Evolutionary conservation across 495 filamentous ascomycete species (phyloP).

Genomic region (Barbatosphaeria neglecta): DNA sequence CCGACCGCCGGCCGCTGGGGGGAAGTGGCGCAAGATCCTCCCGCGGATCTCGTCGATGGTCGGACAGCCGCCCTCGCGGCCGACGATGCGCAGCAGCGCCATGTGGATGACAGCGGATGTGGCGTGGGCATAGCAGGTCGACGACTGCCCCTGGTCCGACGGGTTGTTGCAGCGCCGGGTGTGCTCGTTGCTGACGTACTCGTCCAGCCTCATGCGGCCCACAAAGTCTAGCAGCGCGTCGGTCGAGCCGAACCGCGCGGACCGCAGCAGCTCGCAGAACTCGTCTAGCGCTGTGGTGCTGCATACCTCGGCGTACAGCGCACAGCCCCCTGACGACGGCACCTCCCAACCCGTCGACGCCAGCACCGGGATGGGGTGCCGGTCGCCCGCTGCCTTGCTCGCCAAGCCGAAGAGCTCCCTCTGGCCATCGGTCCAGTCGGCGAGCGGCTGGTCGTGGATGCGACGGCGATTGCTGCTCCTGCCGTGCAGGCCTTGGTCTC

Average conservation of each 20-base stretch:
- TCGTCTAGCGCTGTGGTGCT: not conserved
- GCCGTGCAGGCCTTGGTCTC: not conserved
- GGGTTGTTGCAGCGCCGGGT: not conserved
- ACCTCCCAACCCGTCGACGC: not conserved
- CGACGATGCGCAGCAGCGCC: not conserved
- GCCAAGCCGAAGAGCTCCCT: not conserved
- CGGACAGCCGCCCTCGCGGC: not conserved
- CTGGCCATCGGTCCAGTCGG: not conserved
- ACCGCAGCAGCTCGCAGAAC: not conserved
- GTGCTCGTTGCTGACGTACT: not conserved
- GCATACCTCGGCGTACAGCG: not conserved
- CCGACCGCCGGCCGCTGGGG: not conserved
- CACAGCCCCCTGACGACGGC: not conserved
- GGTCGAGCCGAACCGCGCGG: not conserved
- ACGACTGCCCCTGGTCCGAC: not conserved
- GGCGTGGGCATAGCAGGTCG: not conserved
- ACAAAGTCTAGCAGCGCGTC: not conserved
- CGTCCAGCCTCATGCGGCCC: not conserved
- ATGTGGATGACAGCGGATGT: not conserved
- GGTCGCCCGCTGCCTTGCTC: not conserved
- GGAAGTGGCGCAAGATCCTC: not conserved
- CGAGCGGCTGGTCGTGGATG: not conserved
- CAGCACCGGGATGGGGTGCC: not conserved
- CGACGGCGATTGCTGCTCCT: too few species aligned
- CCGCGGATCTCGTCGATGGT: not conserved